These are phyloP conservation scores for Oryza longistaminata DNA, from an alignment of 176 grass and related monocot species.

Conservation along the genomic window DNA sequence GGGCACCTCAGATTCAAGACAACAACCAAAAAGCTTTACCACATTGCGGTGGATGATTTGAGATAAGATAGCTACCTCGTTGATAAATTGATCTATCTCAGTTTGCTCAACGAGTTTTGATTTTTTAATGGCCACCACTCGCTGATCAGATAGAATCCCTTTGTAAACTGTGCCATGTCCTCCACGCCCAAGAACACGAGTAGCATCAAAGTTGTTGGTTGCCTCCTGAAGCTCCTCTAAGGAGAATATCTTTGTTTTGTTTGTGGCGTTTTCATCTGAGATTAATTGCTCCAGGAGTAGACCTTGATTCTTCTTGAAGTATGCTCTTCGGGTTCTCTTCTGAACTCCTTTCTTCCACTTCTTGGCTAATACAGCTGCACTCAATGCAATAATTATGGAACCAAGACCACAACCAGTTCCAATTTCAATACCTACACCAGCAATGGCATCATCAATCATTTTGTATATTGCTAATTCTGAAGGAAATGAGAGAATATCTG, in stretches of 20 bases:
- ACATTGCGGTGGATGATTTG: not conserved
- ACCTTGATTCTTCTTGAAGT: not conserved
- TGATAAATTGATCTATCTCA: not conserved
- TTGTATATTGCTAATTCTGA: not conserved
- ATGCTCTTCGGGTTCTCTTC: not conserved
- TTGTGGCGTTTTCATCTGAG: not conserved
- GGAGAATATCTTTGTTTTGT: conserved; percentile 39
- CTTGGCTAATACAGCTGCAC: too few species aligned
- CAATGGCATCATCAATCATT: too few species aligned
- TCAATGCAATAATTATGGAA: not conserved
- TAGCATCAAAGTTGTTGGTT: conserved; percentile 35
- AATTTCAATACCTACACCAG: not conserved
- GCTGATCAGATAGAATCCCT: not conserved
- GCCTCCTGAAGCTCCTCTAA: conserved; percentile 38
- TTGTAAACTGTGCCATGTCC: not conserved
- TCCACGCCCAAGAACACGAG: conserved; percentile 32
- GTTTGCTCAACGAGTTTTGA: not conserved
- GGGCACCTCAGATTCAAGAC: not conserved
- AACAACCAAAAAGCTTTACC: not conserved
- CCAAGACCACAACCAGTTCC: conserved; percentile 9
- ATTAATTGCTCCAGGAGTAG: conserved; percentile 5
- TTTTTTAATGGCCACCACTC: not conserved
- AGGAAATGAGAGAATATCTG: not conserved
- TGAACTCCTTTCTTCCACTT: not conserved
- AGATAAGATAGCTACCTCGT: not conserved